Base-by-base conservation (phyloP, 2,329 filamentous ascomycete genomes). In the Diaporthe sp. region DNA sequence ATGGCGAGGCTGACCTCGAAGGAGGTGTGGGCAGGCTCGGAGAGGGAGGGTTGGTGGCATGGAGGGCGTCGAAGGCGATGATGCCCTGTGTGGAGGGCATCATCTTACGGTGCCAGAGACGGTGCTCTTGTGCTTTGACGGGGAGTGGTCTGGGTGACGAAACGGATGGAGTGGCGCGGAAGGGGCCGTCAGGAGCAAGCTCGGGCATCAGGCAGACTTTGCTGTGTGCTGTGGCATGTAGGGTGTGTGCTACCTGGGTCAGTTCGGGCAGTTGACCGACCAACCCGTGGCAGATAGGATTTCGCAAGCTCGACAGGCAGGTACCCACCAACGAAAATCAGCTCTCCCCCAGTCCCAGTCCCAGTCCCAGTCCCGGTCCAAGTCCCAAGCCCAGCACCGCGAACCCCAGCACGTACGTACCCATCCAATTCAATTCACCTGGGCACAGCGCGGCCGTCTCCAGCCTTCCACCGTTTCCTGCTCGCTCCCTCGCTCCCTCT, bases 281-380 rank as follows among this genome's bases (percentile, higher is more conserved):
- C 67, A 25, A 19, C 17, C 67, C 51, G 2, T 57, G 17, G 44
- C 34, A 57, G 60, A 73, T 65, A 73, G 58, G 58, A 73, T 57
- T 73, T 39, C 61, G 71, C 71, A 42, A 73, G 71, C 71, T 62
- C 61, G 39, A 42, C 44, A 61, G 70, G 71, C 70, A 51, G 70
- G 71, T 62, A 53, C 58, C 71, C 71, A 72, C 71, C 71, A 71
- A 71, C 71, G 31, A 61, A 61, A 72, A 72, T 31, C 68, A 58
- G 53, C 55, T 57, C 68, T 71, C 53, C 42, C 71, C 71, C 70
- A 34, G 58, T 71, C 51, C 67, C 49, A 71, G 67, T 60, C 55
- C 55, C 31, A 3, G 55, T 39, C 53, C 53, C 44, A 46, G 44
- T 22, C 42, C 42, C 42, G 42, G 13, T 17, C 44, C 44, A 28